A percentile compares a stretch with the other conserved stretches of the same genome.
Conservation (phyloP, 2,329 filamentous ascomycete species). For the Fusarium udum region DNA sequence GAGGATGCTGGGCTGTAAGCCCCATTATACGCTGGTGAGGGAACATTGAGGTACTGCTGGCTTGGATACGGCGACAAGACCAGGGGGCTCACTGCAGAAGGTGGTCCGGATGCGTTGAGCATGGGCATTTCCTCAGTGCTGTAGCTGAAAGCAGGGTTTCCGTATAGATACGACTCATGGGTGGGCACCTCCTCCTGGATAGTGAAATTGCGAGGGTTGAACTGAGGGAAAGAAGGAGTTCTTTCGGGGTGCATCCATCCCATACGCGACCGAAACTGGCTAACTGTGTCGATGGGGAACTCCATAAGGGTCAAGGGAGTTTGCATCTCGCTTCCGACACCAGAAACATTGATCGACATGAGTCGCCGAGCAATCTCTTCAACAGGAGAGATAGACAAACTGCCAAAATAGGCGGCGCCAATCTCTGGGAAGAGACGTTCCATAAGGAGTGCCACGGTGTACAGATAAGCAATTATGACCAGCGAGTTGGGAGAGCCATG, state of each 20-base stretch:
- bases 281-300: slow-evolving; percentile 74
- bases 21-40: slow-evolving; percentile 67
- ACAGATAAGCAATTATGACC: slow-evolving; percentile 89
- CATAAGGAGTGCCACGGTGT: slow-evolving; percentile 85
- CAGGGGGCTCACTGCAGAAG: slow-evolving; percentile 63
- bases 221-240: slow-evolving; percentile 69
- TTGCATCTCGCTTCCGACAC: slow-evolving; percentile 66
- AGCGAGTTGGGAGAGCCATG: slow-evolving; percentile 80
- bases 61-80: slow-evolving; percentile 63
- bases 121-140: slow-evolving; percentile 70
- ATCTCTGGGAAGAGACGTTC: slow-evolving; percentile 93
- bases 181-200: slow-evolving; percentile 57
- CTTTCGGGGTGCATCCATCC: slow-evolving; percentile 70
- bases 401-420: slow-evolving; percentile 87
- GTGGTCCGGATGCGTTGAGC: slow-evolving; percentile 56
- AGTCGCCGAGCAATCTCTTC: slow-evolving; percentile 86
- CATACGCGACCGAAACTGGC: slow-evolving; percentile 74
- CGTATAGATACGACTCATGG: slow-evolving; percentile 60
- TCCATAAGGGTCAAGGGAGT: slow-evolving; percentile 75
- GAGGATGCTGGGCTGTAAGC: slow-evolving; percentile 71
- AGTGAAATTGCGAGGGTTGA: slow-evolving; percentile 65
- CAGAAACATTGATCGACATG: slow-evolving; percentile 71
- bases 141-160: slow-evolving; percentile 69
- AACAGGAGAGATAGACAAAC: slow-evolving; percentile 80
- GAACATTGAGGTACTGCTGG: slow-evolving; percentile 69